Conservation (phyloP, 805 yeast species). For the Candida qinlingensis region DNA sequence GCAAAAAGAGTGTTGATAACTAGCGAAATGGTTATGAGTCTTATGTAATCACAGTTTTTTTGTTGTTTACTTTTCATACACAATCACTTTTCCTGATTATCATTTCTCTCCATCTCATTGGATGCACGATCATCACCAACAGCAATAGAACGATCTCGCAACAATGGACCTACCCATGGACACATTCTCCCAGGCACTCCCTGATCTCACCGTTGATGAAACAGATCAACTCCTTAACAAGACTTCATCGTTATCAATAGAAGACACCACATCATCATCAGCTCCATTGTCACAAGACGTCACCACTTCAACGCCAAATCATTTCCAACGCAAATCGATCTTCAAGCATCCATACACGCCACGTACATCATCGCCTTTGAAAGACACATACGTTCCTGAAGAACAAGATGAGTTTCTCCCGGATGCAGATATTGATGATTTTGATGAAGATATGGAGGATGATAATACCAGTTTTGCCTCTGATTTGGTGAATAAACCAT, state of each 20-base stretch:
- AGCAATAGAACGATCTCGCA: no score
- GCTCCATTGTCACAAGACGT: neutral
- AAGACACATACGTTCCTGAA: neutral
- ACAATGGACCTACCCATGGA: neutral
- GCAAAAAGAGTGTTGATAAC: no score
- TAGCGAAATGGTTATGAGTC: no score
- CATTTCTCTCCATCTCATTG: no score
- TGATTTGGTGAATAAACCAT: conserved; percentile 4
- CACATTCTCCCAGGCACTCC: neutral
- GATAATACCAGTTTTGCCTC: conserved; percentile 1
- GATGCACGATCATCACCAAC: no score
- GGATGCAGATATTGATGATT: neutral
- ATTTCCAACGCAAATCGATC: conserved; percentile 1
- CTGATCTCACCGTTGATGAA: neutral
- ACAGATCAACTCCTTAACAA: neutral
- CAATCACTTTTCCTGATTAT: no score
- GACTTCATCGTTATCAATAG: neutral
- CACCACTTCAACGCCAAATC: neutral
- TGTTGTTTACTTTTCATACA: no score
- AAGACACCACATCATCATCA: neutral
- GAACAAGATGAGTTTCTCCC: neutral
- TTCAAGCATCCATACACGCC: conserved; percentile 15
- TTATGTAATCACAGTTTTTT: no score
- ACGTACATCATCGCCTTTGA: conserved; percentile 16
- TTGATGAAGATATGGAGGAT: conserved; percentile 3